Evolutionary conservation across 2,329 filamentous ascomycete species (phyloP), one percentile per base, ranked within the genome.

Genomic region (Paraconiothyrium sp.): DNA sequence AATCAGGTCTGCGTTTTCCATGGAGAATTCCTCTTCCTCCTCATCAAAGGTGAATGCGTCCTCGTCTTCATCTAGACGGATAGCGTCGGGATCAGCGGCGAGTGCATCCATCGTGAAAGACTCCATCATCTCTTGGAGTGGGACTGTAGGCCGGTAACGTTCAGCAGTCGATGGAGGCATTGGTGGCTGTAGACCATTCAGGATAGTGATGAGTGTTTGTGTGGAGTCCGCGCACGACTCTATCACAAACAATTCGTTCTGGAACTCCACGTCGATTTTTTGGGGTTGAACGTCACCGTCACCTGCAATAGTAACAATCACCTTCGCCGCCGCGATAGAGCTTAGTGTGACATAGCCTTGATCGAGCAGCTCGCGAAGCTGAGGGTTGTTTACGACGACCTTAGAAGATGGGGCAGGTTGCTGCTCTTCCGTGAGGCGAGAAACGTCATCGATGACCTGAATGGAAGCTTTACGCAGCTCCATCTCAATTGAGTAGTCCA

Each of bases 191-290:
- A 99, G 84, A 0, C 91, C 93, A 71, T 91, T 92, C 16, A 94
- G 81, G 46, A 97, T 85, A 1, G 87, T 85, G 56, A 97, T 90
- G 14, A 99, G 84, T 0, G 95, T 99, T 76, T 97, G 93, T 0
- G 93, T 98, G 1, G 95, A 99, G 78, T 99, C 95, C 34, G 95
- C 95, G 72, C 96, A 99, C 0, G 94, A 96, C 78, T 99, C 95
- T 7, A 99, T 81, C 37, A 99, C 90, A 57, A 99, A 84, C 1
- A 99, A 84, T 66, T 97, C 91, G 72, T 97, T 94, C 63, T 88
- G 88, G 50, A 98, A 82, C 65, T 97, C 92, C 1, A 97, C 84
- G 67, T 95, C 90, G 14, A 97, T 79, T 44, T 88, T 86, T 65
- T 89, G 90, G 34, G 88, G 84, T 0, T 84, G 86, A 39, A 89